Conservation (phyloP, 2,329 filamentous ascomycete genomes). For the Colletotrichum lindemuthianum region DNA sequence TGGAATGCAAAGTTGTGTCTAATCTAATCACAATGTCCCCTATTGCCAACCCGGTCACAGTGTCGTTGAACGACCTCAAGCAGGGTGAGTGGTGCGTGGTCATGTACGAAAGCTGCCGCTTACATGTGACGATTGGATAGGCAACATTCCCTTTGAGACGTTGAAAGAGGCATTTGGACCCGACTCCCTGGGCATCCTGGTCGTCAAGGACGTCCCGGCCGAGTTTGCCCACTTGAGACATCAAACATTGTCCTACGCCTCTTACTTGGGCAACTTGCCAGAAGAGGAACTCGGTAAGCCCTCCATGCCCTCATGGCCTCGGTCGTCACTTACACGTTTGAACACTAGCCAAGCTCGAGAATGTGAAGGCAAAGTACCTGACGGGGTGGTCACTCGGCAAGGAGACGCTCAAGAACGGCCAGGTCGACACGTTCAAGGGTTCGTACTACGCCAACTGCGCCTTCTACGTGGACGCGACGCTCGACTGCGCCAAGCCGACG, state of each 20-base stretch:
- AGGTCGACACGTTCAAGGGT: constrained; percentile 83
- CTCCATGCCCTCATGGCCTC: constrained; percentile 1
- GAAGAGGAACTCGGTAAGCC: constrained; percentile 73
- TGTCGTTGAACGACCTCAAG: constrained; percentile 70
- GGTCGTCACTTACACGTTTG: constrained; percentile 28
- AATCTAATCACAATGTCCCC: constrained; percentile 51
- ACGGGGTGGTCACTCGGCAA: constrained; percentile 85
- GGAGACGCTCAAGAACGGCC: constrained; percentile 81
- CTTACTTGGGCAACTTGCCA: constrained; percentile 86
- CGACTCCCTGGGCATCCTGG: constrained; percentile 87
- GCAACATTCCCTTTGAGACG: constrained; percentile 72
- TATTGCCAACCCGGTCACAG: constrained; percentile 66
- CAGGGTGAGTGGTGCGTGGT: constrained; percentile 55
- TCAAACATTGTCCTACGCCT: constrained; percentile 84
- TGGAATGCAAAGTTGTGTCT: not conserved
- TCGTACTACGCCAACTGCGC: constrained; percentile 88
- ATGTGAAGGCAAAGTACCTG: constrained; percentile 69
- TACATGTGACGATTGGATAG: constrained; percentile 51
- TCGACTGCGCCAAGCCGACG: constrained; percentile 71
- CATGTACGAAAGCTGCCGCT: not conserved
- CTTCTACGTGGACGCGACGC: constrained; percentile 73
- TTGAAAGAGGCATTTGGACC: constrained; percentile 88
- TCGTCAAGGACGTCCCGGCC: constrained; percentile 86
- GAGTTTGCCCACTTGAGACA: constrained; percentile 78
- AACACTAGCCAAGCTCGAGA: constrained; percentile 63